Percentiles rank a stretch among this genome's conserved stretches.
Conservation (phyloP, 2,329 filamentous ascomycete species). For the Periconia digitata region DNA sequence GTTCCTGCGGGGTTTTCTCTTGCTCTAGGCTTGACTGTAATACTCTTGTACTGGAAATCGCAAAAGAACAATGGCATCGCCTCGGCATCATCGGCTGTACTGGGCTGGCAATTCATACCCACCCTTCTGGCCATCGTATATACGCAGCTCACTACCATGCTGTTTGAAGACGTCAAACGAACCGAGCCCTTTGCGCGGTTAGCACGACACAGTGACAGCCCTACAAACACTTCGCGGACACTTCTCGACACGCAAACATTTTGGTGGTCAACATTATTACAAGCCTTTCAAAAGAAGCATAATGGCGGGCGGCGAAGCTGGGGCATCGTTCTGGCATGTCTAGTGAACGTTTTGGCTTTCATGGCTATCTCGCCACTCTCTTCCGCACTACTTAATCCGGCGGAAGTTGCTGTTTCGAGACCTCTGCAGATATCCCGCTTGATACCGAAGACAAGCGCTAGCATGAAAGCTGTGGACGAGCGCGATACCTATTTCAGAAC, state of each 20-base stretch:
- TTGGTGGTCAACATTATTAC: conserved; percentile 12
- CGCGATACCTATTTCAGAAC: conserved; percentile 13
- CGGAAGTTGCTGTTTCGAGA: conserved; percentile 7
- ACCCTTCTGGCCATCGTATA: conserved; percentile 15
- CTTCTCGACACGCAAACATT: conserved; percentile 8
- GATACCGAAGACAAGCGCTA: conserved; percentile 1
- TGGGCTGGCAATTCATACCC: conserved; percentile 11
- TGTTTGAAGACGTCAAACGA: conserved; percentile 14
- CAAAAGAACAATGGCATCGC: conserved; percentile 11
- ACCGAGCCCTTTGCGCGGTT: conserved; percentile 16
- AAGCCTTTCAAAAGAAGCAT: conserved; percentile 9
- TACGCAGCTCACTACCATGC: conserved; percentile 9
- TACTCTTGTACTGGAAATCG: conserved; percentile 11
- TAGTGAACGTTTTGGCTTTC: conserved; percentile 8
- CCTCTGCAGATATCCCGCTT: conserved; percentile 4
- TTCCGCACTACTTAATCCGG: conserved; percentile 11
- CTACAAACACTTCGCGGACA: conserved; percentile 3
- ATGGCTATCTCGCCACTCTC: conserved; percentile 16
- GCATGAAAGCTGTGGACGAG: conserved; percentile 3
- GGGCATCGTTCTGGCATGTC: conserved; percentile 8
- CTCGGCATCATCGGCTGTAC: conserved; percentile 6
- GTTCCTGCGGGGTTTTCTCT: conserved; percentile 5
- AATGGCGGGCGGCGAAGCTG: conserved; percentile 13
- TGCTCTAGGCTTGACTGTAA: conserved; percentile 1
- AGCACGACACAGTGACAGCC: neutral